These are phyloP conservation scores for Penicillium chermesinum DNA, from an alignment of 495 filamentous ascomycete genomes.

Conservation along the genomic window DNA sequence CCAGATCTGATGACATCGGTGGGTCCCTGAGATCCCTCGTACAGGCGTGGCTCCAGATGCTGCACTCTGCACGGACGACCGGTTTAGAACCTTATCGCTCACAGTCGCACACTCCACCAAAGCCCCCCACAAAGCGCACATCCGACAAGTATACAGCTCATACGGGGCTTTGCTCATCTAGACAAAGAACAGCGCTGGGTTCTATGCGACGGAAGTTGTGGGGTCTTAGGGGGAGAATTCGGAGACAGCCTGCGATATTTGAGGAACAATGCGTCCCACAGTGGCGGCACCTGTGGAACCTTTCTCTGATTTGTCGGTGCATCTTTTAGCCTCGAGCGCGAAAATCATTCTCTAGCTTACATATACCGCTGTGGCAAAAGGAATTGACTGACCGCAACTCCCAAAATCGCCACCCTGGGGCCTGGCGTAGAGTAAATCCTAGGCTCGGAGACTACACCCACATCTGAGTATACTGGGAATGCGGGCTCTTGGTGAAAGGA, in stretches of 20 bases:
- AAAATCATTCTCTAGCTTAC: background rate
- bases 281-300: background rate
- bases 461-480: no score
- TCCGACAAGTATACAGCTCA: slow-evolving; percentile 2
- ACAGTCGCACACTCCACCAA: slow-evolving; percentile 9
- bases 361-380: slow-evolving; percentile 17
- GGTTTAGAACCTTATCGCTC: slow-evolving; percentile 7
- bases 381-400: slow-evolving; percentile 23
- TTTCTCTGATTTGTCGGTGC: slow-evolving; percentile 5
- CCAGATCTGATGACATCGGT: no score
- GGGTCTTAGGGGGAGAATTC: background rate
- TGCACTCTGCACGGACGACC: slow-evolving; percentile 18
- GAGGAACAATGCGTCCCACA: background rate
- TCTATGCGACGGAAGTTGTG: background rate
- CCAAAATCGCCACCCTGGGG: slow-evolving; percentile 7
- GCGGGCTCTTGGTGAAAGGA: no score
- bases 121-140: background rate
- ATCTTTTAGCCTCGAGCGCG: background rate
- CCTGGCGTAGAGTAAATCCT: no score
- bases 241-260: background rate
- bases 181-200: no score
- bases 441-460: no score
- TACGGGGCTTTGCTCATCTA: background rate
- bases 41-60: slow-evolving; percentile 12
- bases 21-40: slow-evolving; percentile 12